Base-by-base conservation (phyloP, 345 rosid genomes). In the Durio zibethinus region DNA sequence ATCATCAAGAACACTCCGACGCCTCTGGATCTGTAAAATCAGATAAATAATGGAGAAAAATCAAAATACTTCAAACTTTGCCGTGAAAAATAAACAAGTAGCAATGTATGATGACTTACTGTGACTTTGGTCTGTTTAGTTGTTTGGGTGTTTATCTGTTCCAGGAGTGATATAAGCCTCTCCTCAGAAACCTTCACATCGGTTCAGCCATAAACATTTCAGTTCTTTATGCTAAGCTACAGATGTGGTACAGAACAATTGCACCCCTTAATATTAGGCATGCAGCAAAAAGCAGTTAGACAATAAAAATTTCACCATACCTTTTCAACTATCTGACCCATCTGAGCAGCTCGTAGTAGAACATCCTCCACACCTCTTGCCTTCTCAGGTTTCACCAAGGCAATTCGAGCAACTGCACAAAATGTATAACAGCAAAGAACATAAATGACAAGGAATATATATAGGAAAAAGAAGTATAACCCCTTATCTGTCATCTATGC, bases 341-440 rank as follows among this genome's bases (percentile, higher is more conserved):
- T 89, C 77, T 93, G 96, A 77, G 98, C 93, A 83, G 98, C 91
- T 83, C 98, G 86, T 72, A 95, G 85, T 74, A 93, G 71, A 64
- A 92, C 93, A 83, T 95, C 99, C 83, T 95, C 98, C 73, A 95
- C 99, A 45, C 97, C 88, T 80, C 93, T 92, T 52, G 97, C 98
- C 84, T 95, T 95, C 85, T 95, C 98, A 83, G 99, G 99, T 86
- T 95, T 95, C 86, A 95, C 99, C 87, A 95, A 80, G 29, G 98
- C 98, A 83, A 95, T 95, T 80, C 98, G 87, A 71, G 99, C 92
- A 79, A 95, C 99, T 95, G 81, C 45, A 62, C 5, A 29, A 12
- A 67, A 59, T 12, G 25, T 9, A 61, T 2, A 33, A 43, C 72
- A 48, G 31, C 18, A 52, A 10, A 27, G 33, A 4, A 11, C 11